Evolutionary conservation across 2,329 filamentous ascomycete genomes (phyloP).

Genomic region (Chalaropsis thielavioides): DNA sequence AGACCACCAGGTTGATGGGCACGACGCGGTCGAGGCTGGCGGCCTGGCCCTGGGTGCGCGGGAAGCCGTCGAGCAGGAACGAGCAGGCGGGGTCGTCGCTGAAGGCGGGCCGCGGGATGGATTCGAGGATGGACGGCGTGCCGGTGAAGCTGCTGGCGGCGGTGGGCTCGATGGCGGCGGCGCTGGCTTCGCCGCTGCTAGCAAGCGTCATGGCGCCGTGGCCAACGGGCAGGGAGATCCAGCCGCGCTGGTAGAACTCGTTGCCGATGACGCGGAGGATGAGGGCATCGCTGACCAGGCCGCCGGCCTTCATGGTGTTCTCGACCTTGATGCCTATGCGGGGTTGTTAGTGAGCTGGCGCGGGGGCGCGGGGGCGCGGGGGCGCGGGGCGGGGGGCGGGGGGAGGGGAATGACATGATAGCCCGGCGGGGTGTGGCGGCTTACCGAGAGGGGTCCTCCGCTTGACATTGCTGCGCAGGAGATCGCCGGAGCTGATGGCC

Average conservation of each 20-base stretch:
- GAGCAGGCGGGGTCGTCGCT: constrained; percentile 65
- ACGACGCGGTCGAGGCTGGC: constrained; percentile 61
- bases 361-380: background rate
- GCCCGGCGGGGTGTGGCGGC: constrained; percentile 21
- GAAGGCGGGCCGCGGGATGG: constrained; percentile 30
- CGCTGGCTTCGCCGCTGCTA: constrained; percentile 22
- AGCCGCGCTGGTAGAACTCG: constrained; percentile 72
- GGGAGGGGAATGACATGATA: background rate
- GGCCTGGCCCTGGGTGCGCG: constrained; percentile 73
- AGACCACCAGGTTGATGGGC: constrained; percentile 89
- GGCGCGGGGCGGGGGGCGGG: constrained; percentile 7
- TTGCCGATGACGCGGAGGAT: constrained; percentile 87
- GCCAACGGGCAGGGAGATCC: constrained; percentile 47
- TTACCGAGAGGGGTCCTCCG: constrained; percentile 70
- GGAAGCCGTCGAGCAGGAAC: constrained; percentile 93
- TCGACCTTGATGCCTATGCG: constrained; percentile 73
- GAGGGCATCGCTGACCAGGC: constrained; percentile 79
- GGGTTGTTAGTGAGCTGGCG: background rate
- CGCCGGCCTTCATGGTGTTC: constrained; percentile 70
- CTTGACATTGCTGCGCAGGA: constrained; percentile 86
- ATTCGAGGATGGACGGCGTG: constrained; percentile 23
- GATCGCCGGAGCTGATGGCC: constrained; percentile 84
- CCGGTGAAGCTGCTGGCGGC: constrained; percentile 27
- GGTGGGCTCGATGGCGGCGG: background rate
- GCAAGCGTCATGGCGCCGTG: constrained; percentile 10